Evolutionary conservation across 768 basidiomycete species (phyloP).

Genomic region (Filobasidium wieringae): DNA sequence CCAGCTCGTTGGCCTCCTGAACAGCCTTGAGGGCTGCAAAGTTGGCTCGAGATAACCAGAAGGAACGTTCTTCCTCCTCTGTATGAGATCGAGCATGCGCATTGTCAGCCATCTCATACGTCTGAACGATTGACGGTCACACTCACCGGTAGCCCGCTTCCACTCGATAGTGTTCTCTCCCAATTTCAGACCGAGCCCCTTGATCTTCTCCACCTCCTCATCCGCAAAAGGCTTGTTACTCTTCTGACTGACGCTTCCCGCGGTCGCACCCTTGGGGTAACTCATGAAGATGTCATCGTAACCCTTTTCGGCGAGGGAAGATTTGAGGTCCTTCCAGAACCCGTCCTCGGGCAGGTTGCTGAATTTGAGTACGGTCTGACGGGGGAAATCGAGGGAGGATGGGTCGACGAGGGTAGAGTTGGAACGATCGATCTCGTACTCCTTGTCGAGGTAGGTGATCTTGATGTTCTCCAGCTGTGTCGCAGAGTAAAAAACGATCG

Average conservation of each 20-base stretch:
- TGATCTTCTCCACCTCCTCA: conserved; percentile 27
- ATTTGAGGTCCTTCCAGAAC: conserved; percentile 40
- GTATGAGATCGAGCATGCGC: neutral
- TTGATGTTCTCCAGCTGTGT: conserved; percentile 11
- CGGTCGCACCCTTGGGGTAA: conserved; percentile 33
- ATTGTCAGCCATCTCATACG: neutral
- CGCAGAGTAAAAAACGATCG: neutral
- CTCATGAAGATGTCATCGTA: conserved; percentile 35
- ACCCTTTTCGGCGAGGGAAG: conserved; percentile 21
- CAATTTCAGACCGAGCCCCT: conserved; percentile 22
- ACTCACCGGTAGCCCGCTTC: conserved; percentile 23
- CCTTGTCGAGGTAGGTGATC: conserved; percentile 34
- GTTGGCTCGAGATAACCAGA: conserved; percentile 36
- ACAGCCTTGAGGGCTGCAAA: conserved; percentile 34
- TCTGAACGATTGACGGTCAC: neutral
- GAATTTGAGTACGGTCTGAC: conserved; percentile 33
- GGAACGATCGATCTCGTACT: conserved; percentile 27
- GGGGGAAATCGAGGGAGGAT: conserved; percentile 23
- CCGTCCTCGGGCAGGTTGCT: conserved; percentile 26
- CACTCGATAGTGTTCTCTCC: conserved; percentile 24
- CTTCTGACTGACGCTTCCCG: conserved; percentile 30
- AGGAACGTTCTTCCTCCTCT: conserved; percentile 34
- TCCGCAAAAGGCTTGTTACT: conserved; percentile 24
- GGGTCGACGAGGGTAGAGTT: conserved; percentile 29
- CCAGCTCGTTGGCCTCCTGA: conserved; percentile 21